Percentiles rank a stretch among this genome's conserved stretches.
Evolutionary conservation across 2,329 filamentous ascomycete genomes (phyloP).

Genomic region (Botryosphaeria dothidea): DNA sequence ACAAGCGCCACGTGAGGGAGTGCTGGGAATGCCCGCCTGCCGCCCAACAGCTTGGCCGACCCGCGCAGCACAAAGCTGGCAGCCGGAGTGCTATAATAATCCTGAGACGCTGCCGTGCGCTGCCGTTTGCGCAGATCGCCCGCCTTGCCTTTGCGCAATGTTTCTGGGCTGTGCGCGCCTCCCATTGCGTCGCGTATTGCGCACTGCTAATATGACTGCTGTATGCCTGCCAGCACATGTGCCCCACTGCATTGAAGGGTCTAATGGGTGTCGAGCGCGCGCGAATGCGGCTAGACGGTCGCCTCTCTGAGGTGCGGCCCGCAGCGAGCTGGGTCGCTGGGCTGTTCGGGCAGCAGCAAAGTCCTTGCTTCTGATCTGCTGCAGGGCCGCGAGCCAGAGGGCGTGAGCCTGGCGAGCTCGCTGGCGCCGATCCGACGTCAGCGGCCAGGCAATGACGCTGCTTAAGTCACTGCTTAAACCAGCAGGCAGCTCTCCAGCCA

Average conservation of each 20-base stretch:
- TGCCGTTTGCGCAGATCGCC: constrained; percentile 13
- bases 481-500: not conserved
- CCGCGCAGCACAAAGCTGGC: not conserved
- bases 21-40: not conserved
- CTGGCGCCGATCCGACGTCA: constrained; percentile 9
- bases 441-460: not conserved
- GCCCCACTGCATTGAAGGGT: constrained; percentile 14
- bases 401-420: not conserved
- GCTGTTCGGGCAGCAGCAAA: constrained; percentile 11
- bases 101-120: constrained; percentile 15
- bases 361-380: constrained; percentile 20
- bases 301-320: constrained; percentile 13
- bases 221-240: constrained; percentile 9
- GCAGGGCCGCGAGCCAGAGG: constrained; percentile 10
- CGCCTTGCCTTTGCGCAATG: constrained; percentile 14
- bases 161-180: constrained; percentile 3
- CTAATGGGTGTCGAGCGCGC: constrained; percentile 1
- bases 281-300: not conserved
- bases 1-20: constrained; percentile 2
- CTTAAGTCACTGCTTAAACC: not conserved
- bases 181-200: not conserved
- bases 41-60: not conserved
- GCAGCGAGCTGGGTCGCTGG: constrained; percentile 6
- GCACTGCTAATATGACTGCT: not conserved
- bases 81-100: constrained; percentile 9